Percentiles rank a stretch among this genome's conserved stretches.
These are phyloP conservation scores for Aspergillus steynii DNA, from an alignment of 495 filamentous ascomycete species.

Conservation along the genomic window DNA sequence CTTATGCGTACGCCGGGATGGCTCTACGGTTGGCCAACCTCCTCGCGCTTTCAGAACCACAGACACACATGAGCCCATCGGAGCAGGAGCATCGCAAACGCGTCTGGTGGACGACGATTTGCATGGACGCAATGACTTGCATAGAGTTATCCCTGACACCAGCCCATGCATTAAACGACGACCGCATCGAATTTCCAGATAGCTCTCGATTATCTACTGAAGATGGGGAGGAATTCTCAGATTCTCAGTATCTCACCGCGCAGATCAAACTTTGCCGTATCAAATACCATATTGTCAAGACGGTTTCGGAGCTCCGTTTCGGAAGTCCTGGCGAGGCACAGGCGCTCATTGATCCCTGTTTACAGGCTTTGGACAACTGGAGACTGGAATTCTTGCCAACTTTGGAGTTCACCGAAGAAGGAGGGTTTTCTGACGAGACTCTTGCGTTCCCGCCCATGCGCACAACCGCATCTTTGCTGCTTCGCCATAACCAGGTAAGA, in stretches of 20 bases:
- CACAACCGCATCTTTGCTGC: background rate
- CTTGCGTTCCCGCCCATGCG: too few relatives aligned
- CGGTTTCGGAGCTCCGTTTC: too few relatives aligned
- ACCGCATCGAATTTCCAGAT: conserved; percentile 1
- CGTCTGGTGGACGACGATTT: conserved; percentile 20
- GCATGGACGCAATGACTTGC: conserved; percentile 19
- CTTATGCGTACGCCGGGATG: conserved; percentile 19
- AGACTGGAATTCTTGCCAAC: too few relatives aligned
- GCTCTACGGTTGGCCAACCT: conserved; percentile 10
- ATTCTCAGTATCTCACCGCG: too few relatives aligned
- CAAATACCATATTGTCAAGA: too few relatives aligned
- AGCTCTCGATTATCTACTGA: background rate
- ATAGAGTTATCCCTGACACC: conserved; percentile 13
- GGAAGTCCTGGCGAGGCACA: too few relatives aligned
- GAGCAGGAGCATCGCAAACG: conserved; percentile 19
- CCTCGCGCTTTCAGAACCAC: conserved; percentile 7
- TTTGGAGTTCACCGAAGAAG: too few relatives aligned
- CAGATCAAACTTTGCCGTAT: too few relatives aligned
- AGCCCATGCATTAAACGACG: background rate
- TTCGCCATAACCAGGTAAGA: background rate
- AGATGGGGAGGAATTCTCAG: background rate
- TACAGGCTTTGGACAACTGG: too few relatives aligned
- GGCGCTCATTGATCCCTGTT: too few relatives aligned
- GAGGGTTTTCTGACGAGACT: too few relatives aligned
- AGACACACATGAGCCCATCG: background rate